Conservation (phyloP, 2,329 filamentous ascomycete genomes). For the Phaeosphaeriaceae sp. region DNA sequence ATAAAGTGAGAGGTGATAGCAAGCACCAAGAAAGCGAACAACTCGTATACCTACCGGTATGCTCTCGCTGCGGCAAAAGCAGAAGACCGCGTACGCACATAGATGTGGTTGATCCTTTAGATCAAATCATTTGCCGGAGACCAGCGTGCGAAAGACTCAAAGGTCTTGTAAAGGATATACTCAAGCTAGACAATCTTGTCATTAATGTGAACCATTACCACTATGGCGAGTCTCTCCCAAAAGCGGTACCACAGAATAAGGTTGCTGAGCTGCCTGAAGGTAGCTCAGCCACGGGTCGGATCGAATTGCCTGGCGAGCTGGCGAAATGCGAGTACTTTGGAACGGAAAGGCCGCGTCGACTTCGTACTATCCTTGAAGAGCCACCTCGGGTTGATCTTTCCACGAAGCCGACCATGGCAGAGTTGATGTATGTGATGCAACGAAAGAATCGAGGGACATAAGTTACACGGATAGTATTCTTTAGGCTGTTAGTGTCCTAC, state of each 20-base stretch:
- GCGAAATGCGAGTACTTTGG: neutral
- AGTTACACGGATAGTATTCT: neutral
- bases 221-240: neutral
- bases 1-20: neutral
- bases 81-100: neutral
- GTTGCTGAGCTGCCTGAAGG: neutral
- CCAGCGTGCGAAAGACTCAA: neutral
- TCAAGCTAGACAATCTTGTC: neutral
- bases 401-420: neutral
- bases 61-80: neutral
- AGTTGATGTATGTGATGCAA: neutral
- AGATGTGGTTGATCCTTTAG: neutral
- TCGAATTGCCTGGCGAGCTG: neutral
- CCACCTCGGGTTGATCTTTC: neutral
- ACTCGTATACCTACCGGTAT: neutral
- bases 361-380: conserved; percentile 1
- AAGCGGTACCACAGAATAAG: conserved; percentile 1
- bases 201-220: neutral
- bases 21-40: neutral
- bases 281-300: neutral
- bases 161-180: neutral
- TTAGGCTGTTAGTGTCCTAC: neutral
- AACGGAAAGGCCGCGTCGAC: neutral
- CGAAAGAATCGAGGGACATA: neutral
- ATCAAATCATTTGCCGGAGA: neutral